Percentiles rank a stretch among this genome's conserved stretches.
phyloP scores from a whole-genome alignment of 306 rosid species.

The Cucurbita ficifolia region DNA sequence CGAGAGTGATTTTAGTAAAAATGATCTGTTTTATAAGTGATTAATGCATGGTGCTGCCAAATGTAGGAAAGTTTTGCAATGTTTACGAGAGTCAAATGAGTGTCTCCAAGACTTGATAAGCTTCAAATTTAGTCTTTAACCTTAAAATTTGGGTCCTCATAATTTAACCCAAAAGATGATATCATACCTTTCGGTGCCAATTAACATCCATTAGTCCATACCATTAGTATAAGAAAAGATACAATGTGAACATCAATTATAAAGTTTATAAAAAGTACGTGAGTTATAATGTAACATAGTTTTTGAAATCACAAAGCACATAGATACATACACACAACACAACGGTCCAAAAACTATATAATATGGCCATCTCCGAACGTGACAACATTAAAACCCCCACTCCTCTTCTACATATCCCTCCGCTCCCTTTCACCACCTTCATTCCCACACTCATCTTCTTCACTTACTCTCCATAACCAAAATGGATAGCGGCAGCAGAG shows the following conservation, averaged over 20 bases:
- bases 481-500: slow-evolving; percentile 49
- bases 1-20: too few relatives aligned
- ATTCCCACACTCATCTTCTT: not conserved
- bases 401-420: not conserved
- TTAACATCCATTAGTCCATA: not conserved
- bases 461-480: not conserved
- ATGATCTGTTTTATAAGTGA: not conserved
- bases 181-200: not conserved
- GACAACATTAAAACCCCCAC: slow-evolving; percentile 63
- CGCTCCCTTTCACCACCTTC: not conserved
- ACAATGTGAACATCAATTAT: too few relatives aligned
- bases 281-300: not conserved
- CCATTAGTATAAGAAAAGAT: too few relatives aligned
- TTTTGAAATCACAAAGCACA: not conserved
- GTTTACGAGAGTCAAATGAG: not conserved
- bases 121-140: not conserved
- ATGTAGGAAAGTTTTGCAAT: too few relatives aligned
- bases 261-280: too few relatives aligned
- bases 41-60: not conserved
- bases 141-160: not conserved
- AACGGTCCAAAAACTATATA: slow-evolving; percentile 35
- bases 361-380: slow-evolving; percentile 29
- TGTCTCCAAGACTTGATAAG: not conserved
- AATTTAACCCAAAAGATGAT: not conserved
- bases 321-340: not conserved